Conservation (phyloP, 2,329 filamentous ascomycete genomes). For the Arthroderma uncinatum region DNA sequence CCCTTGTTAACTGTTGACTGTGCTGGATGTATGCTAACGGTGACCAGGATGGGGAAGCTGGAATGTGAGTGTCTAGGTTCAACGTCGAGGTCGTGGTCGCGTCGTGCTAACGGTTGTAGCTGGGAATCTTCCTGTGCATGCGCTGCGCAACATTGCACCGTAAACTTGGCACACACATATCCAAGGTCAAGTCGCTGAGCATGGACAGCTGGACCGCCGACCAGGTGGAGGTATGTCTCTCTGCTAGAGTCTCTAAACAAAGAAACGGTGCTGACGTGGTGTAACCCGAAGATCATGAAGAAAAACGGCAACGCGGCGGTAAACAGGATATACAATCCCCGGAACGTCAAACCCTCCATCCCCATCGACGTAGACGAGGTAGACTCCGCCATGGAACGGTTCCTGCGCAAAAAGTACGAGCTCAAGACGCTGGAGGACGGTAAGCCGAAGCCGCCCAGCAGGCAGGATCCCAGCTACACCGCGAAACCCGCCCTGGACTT, state of each 20-base stretch:
- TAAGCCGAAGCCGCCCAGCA: conserved; percentile 36
- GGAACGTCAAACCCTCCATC: conserved; percentile 68
- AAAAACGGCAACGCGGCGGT: conserved; percentile 74
- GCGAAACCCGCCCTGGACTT: conserved; percentile 42
- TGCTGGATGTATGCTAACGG: background rate
- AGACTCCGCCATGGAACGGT: conserved; percentile 88
- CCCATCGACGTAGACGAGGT: conserved; percentile 86
- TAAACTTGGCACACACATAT: conserved; percentile 93
- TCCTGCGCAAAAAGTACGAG: conserved; percentile 89
- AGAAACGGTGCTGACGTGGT: too few species aligned
- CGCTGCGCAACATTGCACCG: conserved; percentile 90
- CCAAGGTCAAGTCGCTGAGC: conserved; percentile 95
- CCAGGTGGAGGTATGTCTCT: conserved; percentile 72
- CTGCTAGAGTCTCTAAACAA: too few species aligned
- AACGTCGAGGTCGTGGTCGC: background rate
- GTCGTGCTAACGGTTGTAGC: conserved; percentile 40
- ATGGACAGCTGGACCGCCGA: conserved; percentile 97
- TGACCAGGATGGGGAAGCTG: conserved; percentile 80
- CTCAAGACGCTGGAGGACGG: conserved; percentile 45
- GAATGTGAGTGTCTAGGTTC: conserved; percentile 55
- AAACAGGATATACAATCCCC: conserved; percentile 82
- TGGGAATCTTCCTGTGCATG: conserved; percentile 96
- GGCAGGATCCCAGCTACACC: conserved; percentile 48
- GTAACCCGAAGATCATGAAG: conserved; percentile 83
- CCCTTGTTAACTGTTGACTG: background rate